phyloP scores from a whole-genome alignment of 768 basidiomycete species.

The Termitomyces sp. region DNA sequence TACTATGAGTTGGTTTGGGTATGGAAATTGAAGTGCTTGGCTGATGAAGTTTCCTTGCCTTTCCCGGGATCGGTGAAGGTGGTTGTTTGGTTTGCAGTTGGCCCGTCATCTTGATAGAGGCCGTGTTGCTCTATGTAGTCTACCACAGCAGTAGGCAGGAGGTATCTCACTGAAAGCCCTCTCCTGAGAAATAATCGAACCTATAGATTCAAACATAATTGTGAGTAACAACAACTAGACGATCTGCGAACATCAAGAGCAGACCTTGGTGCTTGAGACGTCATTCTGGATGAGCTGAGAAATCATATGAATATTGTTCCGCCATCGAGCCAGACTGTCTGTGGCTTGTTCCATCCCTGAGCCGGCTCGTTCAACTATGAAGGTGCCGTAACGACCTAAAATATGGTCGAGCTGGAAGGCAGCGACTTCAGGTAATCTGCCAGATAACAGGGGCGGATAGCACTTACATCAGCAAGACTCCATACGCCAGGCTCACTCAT shows the following conservation, averaged over 20 bases:
- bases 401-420: slow-evolving; percentile 82
- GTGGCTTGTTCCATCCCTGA: slow-evolving; percentile 85
- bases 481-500: slow-evolving; percentile 99
- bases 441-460: slow-evolving; percentile 16
- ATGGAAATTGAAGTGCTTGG: slow-evolving; percentile 20
- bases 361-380: slow-evolving; percentile 94
- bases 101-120: slow-evolving; percentile 62
- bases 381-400: slow-evolving; percentile 87
- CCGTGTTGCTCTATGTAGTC: slow-evolving; percentile 89
- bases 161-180: slow-evolving; percentile 81
- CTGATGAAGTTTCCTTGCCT: slow-evolving; percentile 25
- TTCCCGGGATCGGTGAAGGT: slow-evolving; percentile 21
- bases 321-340: slow-evolving; percentile 69
- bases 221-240: neutral
- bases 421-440: slow-evolving; percentile 4
- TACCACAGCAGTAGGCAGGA: slow-evolving; percentile 86
- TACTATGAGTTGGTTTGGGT: slow-evolving; percentile 15
- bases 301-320: slow-evolving; percentile 84
- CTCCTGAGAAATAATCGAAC: slow-evolving; percentile 71
- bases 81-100: slow-evolving; percentile 14
- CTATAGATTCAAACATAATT: slow-evolving; percentile 16
- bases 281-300: slow-evolving; percentile 96
- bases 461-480: slow-evolving; percentile 85
- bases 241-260: neutral
- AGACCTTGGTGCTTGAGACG: slow-evolving; percentile 89